These are phyloP conservation scores for Fusarium foetens DNA, from an alignment of 2,329 filamentous ascomycete species.

Conservation along the genomic window DNA sequence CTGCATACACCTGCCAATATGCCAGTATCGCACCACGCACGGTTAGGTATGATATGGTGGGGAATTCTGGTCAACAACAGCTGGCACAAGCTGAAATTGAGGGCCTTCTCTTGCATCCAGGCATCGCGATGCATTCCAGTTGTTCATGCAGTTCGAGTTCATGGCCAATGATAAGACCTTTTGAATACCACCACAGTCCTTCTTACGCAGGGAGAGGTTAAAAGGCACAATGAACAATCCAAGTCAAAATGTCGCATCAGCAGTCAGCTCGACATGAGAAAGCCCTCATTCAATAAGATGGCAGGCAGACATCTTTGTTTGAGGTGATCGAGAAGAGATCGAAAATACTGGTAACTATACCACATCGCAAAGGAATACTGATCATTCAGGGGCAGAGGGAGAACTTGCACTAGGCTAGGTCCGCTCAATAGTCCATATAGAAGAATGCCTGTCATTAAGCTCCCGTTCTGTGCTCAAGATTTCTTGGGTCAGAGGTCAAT, in stretches of 20 bases:
- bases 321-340: not conserved
- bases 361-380: not conserved
- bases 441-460: not conserved
- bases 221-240: conserved; percentile 1
- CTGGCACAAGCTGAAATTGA: conserved; percentile 25
- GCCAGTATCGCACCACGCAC: conserved; percentile 9
- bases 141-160: conserved; percentile 10
- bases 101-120: conserved; percentile 13
- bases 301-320: not conserved
- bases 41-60: conserved; percentile 27
- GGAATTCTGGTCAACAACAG: conserved; percentile 25
- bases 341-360: conserved; percentile 11
- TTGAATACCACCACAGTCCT: conserved; percentile 5
- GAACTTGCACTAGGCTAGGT: not conserved
- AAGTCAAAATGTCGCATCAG: not conserved
- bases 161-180: conserved; percentile 16
- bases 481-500: not conserved
- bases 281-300: not conserved
- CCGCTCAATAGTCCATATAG: not conserved
- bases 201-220: conserved; percentile 23
- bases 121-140: conserved; percentile 46
- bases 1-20: conserved; percentile 34
- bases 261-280: not conserved
- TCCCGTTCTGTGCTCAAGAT: conserved; percentile 13
- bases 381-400: not conserved